These are phyloP conservation scores for Conticribra guillardii DNA, from an alignment of 108 stramenopile genomes.

Conservation along the genomic window DNA sequence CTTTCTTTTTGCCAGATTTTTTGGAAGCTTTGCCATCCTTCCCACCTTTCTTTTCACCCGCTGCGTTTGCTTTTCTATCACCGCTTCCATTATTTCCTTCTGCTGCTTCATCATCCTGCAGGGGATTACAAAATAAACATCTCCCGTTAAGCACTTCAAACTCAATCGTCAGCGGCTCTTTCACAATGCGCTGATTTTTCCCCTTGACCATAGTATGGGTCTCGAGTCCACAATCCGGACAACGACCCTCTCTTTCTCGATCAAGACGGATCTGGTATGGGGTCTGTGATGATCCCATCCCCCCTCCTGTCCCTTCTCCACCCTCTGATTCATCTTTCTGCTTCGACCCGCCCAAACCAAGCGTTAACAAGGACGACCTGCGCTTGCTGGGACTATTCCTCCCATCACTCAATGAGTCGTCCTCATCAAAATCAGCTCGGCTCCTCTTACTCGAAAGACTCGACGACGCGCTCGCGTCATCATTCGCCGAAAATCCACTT, in stretches of 20 bases:
- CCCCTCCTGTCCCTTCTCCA: not conserved
- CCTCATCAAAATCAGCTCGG: conserved; percentile 3
- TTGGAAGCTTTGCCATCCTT: too few relatives aligned
- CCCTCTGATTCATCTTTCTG: not conserved
- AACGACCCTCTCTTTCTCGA: conserved; percentile 52
- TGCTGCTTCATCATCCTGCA: conserved; percentile 15
- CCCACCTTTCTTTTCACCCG: not conserved
- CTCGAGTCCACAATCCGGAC: conserved; percentile 52
- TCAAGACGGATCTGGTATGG: conserved; percentile 10
- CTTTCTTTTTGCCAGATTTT: too few relatives aligned
- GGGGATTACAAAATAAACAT: conserved; percentile 44
- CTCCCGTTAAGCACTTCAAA: conserved; percentile 40
- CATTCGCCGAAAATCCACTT: not conserved
- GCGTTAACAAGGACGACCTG: not conserved
- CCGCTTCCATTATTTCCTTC: not conserved
- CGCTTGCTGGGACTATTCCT: not conserved
- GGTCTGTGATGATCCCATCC: not conserved
- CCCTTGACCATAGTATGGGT: conserved; percentile 31
- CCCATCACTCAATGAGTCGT: not conserved
- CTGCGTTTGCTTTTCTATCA: not conserved
- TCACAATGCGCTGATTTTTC: conserved; percentile 10
- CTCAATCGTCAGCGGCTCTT: conserved; percentile 41
- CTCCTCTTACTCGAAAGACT: conserved; percentile 8
- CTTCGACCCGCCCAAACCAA: not conserved
- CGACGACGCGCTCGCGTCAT: conserved; percentile 5